phyloP scores from a whole-genome alignment of 139 green algal genomes.

The Chlamydomonas sphaeroides region DNA sequence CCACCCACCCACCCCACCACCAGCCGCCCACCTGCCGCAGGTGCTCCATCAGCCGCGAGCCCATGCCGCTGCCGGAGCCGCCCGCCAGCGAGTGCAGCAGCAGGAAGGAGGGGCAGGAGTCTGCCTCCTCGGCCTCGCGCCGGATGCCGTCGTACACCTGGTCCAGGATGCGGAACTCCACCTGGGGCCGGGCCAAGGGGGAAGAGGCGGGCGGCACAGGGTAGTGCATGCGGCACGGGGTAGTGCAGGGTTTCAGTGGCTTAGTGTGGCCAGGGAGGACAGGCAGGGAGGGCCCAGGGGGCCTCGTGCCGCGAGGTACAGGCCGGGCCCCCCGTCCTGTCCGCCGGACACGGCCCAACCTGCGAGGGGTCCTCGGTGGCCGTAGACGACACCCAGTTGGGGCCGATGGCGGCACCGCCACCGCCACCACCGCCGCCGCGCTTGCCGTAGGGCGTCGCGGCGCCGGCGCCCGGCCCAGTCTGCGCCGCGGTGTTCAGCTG shows the following conservation, averaged over 20 bases:
- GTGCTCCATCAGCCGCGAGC: constrained; percentile 49
- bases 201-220: no score
- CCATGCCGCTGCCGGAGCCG: constrained; percentile 52
- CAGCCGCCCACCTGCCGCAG: no score
- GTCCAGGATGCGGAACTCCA: constrained; percentile 51
- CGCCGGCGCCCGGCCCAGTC: background rate
- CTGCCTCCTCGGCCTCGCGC: constrained; percentile 45
- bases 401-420: background rate
- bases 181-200: no score
- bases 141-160: constrained; percentile 48
- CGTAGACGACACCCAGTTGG: constrained; percentile 8
- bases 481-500: constrained; percentile 10
- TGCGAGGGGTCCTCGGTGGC: constrained; percentile 32
- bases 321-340: no score
- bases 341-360: no score
- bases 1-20: no score
- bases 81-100: constrained; percentile 60
- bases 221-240: no score
- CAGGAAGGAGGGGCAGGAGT: constrained; percentile 52
- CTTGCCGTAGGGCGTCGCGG: background rate
- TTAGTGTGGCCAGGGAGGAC: no score
- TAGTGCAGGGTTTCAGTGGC: no score
- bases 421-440: background rate
- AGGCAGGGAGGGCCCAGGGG: no score
- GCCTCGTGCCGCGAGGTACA: no score